Evolutionary conservation across 2,329 filamentous ascomycete species (phyloP).

Genomic region (Apiospora arundinis): DNA sequence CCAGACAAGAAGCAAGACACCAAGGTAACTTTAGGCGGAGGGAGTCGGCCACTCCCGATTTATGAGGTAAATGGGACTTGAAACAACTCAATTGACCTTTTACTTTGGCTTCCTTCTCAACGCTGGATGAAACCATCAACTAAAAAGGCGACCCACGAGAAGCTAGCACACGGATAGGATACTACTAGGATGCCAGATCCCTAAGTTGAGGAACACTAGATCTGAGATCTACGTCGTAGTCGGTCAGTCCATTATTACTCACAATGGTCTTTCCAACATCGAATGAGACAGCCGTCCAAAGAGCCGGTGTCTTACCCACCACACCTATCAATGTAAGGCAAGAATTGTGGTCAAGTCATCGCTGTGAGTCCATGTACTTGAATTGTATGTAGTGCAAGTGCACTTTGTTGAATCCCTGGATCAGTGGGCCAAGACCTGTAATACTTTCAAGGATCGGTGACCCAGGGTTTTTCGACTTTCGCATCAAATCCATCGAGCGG

Average conservation of each 20-base stretch:
- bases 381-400: not conserved
- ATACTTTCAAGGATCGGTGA: not conserved
- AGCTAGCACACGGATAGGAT: not conserved
- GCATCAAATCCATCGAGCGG: not conserved
- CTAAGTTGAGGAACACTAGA: not conserved
- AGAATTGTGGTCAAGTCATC: not conserved
- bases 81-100: slow-evolving; percentile 1
- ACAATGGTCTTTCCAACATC: not conserved
- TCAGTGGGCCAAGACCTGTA: slow-evolving; percentile 7
- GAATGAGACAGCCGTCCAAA: slow-evolving; percentile 5
- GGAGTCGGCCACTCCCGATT: not conserved
- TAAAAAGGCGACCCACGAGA: not conserved
- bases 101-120: not conserved
- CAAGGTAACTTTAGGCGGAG: not conserved
- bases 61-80: not conserved
- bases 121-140: not conserved
- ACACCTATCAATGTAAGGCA: too few relatives aligned
- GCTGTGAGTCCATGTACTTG: not conserved
- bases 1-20: not conserved
- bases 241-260: not conserved
- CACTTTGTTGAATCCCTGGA: slow-evolving; percentile 13
- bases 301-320: slow-evolving; percentile 15
- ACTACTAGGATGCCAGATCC: not conserved
- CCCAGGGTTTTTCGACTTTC: not conserved
- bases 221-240: not conserved